Conservation (phyloP, 768 basidiomycete genomes). For the Tylopilus sp. region DNA sequence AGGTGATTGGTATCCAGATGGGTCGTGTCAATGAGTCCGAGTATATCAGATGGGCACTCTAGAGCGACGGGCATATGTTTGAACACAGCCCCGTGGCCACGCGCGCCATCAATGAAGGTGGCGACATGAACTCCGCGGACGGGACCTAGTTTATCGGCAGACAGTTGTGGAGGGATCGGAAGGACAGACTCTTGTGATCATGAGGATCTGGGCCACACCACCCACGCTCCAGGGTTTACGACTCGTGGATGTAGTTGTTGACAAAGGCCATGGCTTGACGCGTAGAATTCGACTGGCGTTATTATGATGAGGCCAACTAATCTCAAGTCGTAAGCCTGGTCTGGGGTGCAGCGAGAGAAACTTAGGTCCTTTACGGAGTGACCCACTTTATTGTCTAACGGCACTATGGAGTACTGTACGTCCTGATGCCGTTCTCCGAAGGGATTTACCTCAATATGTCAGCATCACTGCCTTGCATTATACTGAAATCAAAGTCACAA, state of each 20-base stretch:
- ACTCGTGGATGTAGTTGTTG: conserved; percentile 15
- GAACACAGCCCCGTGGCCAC: too few relatives aligned
- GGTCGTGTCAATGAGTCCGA: conserved; percentile 21
- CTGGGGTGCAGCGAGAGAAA: too few relatives aligned
- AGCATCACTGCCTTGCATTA: conserved; percentile 37
- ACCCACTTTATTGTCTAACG: too few relatives aligned
- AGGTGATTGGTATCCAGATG: too few relatives aligned
- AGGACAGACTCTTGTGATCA: conserved; percentile 23
- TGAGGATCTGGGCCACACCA: conserved; percentile 27
- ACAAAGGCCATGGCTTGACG: conserved; percentile 17
- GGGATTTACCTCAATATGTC: too few relatives aligned
- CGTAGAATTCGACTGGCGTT: too few relatives aligned
- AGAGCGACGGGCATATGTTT: too few relatives aligned
- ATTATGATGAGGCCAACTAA: too few relatives aligned
- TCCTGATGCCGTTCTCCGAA: too few relatives aligned
- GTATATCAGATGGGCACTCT: conserved; percentile 23
- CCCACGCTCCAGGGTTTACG: conserved; percentile 9
- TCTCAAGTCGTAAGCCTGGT: too few relatives aligned
- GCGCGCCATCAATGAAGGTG: conserved; percentile 15
- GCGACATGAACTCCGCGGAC: conserved; percentile 17
- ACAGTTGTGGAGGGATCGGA: conserved; percentile 10
- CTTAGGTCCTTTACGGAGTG: too few relatives aligned
- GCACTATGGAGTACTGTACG: too few relatives aligned
- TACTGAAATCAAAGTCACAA: conserved; percentile 42
- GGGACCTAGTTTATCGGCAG: conserved; percentile 16